A percentile compares a stretch with the other conserved stretches of the same genome.
Evolutionary conservation across 2,329 filamentous ascomycete species (phyloP).

Genomic region (Cyphellophora europaea): DNA sequence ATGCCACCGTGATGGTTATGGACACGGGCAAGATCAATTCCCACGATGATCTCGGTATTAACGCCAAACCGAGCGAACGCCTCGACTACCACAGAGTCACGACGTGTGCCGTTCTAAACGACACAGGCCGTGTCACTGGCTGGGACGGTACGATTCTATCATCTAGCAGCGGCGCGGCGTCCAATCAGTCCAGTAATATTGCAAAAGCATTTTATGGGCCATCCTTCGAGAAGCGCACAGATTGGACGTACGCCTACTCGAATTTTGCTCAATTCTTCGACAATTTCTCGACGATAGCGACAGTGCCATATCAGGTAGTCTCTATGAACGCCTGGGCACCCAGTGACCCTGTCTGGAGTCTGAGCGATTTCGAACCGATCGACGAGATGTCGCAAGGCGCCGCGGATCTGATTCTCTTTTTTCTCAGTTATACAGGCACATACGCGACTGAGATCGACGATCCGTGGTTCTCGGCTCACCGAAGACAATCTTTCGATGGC

Average conservation of each 20-base stretch:
- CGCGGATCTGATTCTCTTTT: conserved; percentile 9
- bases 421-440: conserved; percentile 12
- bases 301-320: conserved; percentile 9
- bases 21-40: conserved; percentile 15
- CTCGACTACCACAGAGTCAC: conserved; percentile 11
- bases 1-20: conserved; percentile 5
- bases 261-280: conserved; percentile 12
- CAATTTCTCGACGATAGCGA: conserved; percentile 10
- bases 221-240: conserved; percentile 8
- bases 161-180: conserved; percentile 1
- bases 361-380: conserved; percentile 10
- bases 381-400: conserved; percentile 4
- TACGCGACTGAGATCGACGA: conserved; percentile 11
- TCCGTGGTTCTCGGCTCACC: conserved; percentile 14
- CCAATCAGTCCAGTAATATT: background rate
- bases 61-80: conserved; percentile 10
- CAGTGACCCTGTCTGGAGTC: conserved; percentile 2
- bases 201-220: conserved; percentile 10
- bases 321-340: conserved; percentile 2
- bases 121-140: conserved; percentile 5
- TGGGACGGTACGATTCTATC: conserved; percentile 7
- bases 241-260: conserved; percentile 12
- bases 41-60: conserved; percentile 14
- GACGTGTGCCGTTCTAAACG: conserved; percentile 13
- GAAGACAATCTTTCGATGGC: background rate